Conservation (phyloP, 768 basidiomycete genomes). For the Lactarius pseudohatsudake region DNA sequence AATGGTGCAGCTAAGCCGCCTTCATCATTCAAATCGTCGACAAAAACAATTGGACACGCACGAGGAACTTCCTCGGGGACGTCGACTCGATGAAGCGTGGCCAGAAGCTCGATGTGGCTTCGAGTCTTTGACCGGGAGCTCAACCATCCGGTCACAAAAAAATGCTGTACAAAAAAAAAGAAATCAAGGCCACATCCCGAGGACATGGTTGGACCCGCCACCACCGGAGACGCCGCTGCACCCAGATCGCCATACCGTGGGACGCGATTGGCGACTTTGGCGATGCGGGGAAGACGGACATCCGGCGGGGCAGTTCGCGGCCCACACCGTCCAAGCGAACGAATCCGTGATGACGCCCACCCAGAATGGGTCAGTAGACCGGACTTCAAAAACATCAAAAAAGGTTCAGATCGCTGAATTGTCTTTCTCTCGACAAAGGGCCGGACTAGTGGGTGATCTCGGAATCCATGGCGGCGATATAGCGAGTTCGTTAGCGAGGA, state of each 20-base stretch:
- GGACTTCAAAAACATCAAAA: slow-evolving; percentile 72
- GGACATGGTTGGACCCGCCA: slow-evolving; percentile 37
- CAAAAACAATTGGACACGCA: slow-evolving; percentile 44
- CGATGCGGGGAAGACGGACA: slow-evolving; percentile 60
- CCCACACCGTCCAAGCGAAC: background rate
- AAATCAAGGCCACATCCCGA: background rate
- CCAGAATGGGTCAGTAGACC: slow-evolving; percentile 42
- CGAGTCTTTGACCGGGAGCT: slow-evolving; percentile 53
- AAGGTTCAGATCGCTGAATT: slow-evolving; percentile 11
- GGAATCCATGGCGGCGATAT: no score
- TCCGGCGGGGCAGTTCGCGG: slow-evolving; percentile 32
- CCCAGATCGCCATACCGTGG: slow-evolving; percentile 48
- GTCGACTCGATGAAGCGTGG: slow-evolving; percentile 65
- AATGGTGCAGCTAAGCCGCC: no score
- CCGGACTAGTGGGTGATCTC: background rate
- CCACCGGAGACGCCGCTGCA: background rate
- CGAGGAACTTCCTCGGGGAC: slow-evolving; percentile 35
- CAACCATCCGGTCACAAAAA: slow-evolving; percentile 54
- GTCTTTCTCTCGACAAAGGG: no score
- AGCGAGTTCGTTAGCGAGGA: slow-evolving; percentile 36
- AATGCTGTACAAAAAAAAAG: background rate
- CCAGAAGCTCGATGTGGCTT: slow-evolving; percentile 48
- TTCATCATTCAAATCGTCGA: background rate
- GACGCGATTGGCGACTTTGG: slow-evolving; percentile 60
- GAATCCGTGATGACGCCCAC: background rate